phyloP scores from a whole-genome alignment of 2,329 filamentous ascomycete species.

The Calonectria pseudoturangicola region DNA sequence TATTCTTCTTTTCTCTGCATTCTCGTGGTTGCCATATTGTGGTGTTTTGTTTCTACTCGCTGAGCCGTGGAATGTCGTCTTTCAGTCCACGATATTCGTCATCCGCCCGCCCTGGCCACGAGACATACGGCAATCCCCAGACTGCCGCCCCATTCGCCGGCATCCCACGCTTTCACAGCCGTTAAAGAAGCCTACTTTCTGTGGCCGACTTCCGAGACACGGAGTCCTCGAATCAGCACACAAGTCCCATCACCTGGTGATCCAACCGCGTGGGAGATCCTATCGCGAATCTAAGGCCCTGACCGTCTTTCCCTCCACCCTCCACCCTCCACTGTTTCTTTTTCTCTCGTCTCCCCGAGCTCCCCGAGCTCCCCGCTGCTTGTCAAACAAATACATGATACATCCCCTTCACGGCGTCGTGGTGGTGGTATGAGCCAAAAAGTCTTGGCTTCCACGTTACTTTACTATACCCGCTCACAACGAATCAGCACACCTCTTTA shows the following conservation, averaged over 20 bases:
- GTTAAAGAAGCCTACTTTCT: constrained; percentile 31
- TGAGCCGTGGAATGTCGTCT: constrained; percentile 49
- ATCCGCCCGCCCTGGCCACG: constrained; percentile 48
- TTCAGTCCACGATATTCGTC: constrained; percentile 54
- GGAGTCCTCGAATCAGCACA: constrained; percentile 33
- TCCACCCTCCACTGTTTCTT: not conserved
- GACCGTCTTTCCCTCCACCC: constrained; percentile 12
- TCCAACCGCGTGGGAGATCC: constrained; percentile 32
- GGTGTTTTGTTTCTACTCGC: constrained; percentile 25
- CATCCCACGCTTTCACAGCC: constrained; percentile 33
- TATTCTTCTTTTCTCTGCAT: constrained; percentile 9
- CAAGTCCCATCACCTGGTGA: constrained; percentile 35
- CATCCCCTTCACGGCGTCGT: not conserved
- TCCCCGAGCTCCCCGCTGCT: constrained; percentile 37
- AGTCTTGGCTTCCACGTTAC: constrained; percentile 25
- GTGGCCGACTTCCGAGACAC: constrained; percentile 42
- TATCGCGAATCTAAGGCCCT: constrained; percentile 12
- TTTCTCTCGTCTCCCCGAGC: constrained; percentile 31
- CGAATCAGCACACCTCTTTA: not conserved
- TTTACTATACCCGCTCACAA: constrained; percentile 2
- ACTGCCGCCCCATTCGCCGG: constrained; percentile 44
- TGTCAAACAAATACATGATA: constrained; percentile 23
- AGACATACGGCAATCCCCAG: constrained; percentile 34
- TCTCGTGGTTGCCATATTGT: constrained; percentile 9
- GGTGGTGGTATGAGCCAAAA: constrained; percentile 22